phyloP scores from a whole-genome alignment of 805 yeast genomes.

The Barnettozyma populi region DNA sequence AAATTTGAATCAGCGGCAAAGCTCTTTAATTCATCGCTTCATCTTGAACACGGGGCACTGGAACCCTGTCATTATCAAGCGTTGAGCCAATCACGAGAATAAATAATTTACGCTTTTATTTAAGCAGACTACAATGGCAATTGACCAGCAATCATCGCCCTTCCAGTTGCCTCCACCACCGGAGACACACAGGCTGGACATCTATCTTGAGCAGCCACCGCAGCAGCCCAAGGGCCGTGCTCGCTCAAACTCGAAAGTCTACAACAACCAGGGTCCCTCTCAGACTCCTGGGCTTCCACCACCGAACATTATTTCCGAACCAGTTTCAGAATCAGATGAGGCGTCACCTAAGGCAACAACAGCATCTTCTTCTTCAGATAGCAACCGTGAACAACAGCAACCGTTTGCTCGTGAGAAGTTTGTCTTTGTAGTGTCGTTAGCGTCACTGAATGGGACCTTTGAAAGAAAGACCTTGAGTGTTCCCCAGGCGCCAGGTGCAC shows the following conservation, averaged over 20 bases:
- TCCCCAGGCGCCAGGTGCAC: conserved; percentile 75
- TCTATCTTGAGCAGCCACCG: neutral
- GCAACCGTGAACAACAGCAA: neutral
- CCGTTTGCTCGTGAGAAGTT: conserved; percentile 20
- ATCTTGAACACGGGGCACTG: neutral
- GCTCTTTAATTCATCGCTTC: neutral
- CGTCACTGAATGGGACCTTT: conserved; percentile 78
- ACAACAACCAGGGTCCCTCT: conserved; percentile 6
- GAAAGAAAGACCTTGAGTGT: conserved; percentile 72
- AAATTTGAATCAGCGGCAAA: neutral
- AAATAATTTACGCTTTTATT: neutral
- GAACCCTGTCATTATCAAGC: neutral
- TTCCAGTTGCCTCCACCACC: neutral
- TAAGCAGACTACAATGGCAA: neutral
- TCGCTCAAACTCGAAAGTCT: conserved; percentile 13
- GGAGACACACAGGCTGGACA: conserved; percentile 7
- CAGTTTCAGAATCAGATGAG: neutral
- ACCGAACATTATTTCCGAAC: neutral
- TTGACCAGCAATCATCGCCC: neutral
- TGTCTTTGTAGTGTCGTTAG: conserved; percentile 61
- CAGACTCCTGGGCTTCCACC: neutral
- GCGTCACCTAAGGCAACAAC: neutral
- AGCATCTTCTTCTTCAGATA: neutral
- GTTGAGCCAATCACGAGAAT: neutral
- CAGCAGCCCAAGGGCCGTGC: conserved; percentile 3